These are phyloP conservation scores for Graphium sp. DNA, from an alignment of 2,329 filamentous ascomycete genomes.

Conservation along the genomic window DNA sequence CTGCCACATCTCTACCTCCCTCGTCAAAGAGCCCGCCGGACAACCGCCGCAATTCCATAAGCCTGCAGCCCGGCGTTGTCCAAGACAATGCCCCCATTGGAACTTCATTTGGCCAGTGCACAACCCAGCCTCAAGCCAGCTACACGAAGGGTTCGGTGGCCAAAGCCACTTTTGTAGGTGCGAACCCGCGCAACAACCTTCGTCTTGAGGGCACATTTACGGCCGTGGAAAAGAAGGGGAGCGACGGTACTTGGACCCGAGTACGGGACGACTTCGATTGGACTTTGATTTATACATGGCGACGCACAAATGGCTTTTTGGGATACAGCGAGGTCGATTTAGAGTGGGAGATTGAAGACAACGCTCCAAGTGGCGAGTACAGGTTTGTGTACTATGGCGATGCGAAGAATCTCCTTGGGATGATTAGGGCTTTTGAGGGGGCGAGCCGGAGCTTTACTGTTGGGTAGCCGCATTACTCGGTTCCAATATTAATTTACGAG, in stretches of 20 bases:
- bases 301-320: conserved; percentile 48
- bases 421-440: conserved; percentile 53
- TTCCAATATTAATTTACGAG: too few relatives aligned
- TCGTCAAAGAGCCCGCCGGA: conserved; percentile 52
- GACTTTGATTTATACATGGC: conserved; percentile 68
- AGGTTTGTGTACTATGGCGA: conserved; percentile 75
- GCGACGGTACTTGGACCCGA: conserved; percentile 34
- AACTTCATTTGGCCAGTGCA: conserved; percentile 52
- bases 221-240: conserved; percentile 40
- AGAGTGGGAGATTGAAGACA: conserved; percentile 45
- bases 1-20: conserved; percentile 18
- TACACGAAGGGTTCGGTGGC: conserved; percentile 43
- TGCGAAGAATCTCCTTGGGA: conserved; percentile 46
- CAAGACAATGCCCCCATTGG: conserved; percentile 50
- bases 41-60: conserved; percentile 57
- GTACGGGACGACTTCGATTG: conserved; percentile 70
- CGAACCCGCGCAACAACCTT: conserved; percentile 78
- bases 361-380: conserved; percentile 50
- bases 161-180: conserved; percentile 58
- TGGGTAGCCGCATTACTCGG: too few relatives aligned
- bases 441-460: conserved; percentile 36
- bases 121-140: conserved; percentile 26
- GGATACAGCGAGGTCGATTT: conserved; percentile 63
- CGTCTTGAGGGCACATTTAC: conserved; percentile 63
- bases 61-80: conserved; percentile 65